Conservation (phyloP, 148 eudicot genomes). For the Gaultheria prostrata region DNA sequence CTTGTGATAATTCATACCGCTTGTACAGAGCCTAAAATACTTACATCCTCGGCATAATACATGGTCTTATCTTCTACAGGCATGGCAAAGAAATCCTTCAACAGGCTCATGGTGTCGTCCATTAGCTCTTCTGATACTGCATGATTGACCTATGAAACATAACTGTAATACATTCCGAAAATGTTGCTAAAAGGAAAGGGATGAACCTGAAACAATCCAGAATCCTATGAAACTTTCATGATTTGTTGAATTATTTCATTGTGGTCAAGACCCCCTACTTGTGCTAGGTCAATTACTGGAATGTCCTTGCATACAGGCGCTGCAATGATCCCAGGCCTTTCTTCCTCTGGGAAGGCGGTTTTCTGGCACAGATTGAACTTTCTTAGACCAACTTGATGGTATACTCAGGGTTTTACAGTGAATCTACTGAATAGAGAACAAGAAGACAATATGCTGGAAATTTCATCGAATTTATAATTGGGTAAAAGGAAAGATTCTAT, state of each 20-base stretch:
- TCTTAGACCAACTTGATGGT: neutral
- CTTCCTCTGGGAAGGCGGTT: neutral
- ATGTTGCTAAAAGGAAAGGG: neutral
- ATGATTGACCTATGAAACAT: too few species aligned
- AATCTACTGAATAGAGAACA: too few species aligned
- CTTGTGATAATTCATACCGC: conserved; percentile 13
- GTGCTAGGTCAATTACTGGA: neutral
- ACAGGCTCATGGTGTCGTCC: conserved; percentile 21
- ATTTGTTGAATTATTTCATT: neutral
- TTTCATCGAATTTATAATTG: too few species aligned
- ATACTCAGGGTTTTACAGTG: too few species aligned
- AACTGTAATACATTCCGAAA: neutral
- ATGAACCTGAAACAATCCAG: neutral
- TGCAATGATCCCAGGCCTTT: neutral
- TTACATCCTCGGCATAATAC: conserved; percentile 15
- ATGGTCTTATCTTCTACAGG: conserved; percentile 17
- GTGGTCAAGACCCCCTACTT: neutral
- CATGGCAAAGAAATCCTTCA: conserved; percentile 23
- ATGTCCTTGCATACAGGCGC: neutral
- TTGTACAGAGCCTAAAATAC: conserved; percentile 23
- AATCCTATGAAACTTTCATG: neutral
- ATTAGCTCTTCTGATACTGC: conserved; percentile 28
- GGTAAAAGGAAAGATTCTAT: too few species aligned
- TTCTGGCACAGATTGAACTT: neutral
- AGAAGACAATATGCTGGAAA: too few species aligned